Base-by-base conservation (phyloP, 2,329 filamentous ascomycete species). In the Penicillium sp. region DNA sequence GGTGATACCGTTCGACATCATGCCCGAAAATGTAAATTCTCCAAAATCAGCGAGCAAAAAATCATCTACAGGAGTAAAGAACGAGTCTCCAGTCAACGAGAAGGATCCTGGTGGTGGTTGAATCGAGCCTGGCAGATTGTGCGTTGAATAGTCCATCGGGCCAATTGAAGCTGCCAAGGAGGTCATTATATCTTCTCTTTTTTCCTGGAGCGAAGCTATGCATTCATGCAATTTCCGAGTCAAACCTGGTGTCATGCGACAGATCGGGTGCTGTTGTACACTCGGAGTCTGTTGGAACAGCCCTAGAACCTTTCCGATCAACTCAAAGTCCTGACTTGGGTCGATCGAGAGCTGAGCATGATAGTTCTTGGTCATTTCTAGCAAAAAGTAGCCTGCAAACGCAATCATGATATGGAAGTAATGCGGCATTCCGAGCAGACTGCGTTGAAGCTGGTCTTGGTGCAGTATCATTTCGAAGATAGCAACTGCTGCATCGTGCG, bases 361-460 rank as follows among this genome's bases (percentile, higher is more conserved):
- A 54, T 77, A 74, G 45, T 77, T 69, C 65, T 78, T 67, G 54
- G 72, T 68, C 14, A 76, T 69, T 63, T 78, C 77, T 20, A 79
- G 63, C 6, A 79, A 61, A 42, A 79, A 77, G 48, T 78, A 73
- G 12, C 73, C 72, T 1, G 77, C 75, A 58, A 78, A 79, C 0
- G 77, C 74, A 52, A 79, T 74, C 74, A 78, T 79, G 22, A 76
- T 77, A 58, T 78, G 74, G 52, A 79, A 73, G 58, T 79, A 78
- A 41, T 78, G 74, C 1, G 77, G 76, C 54, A 78, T 75, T 42
- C 76, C 77, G 7, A 76, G 67, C 11, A 78, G 69, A 17, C 71
- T 72, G 17, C 69, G 64, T 34, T 75, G 74, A 0, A 78, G 67
- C 58, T 76, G 71, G 15, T 69, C 66, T 47, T 78, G 76, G 34